Base-by-base conservation (phyloP, 257 asterid species). In the Fraxinus excelsior region DNA sequence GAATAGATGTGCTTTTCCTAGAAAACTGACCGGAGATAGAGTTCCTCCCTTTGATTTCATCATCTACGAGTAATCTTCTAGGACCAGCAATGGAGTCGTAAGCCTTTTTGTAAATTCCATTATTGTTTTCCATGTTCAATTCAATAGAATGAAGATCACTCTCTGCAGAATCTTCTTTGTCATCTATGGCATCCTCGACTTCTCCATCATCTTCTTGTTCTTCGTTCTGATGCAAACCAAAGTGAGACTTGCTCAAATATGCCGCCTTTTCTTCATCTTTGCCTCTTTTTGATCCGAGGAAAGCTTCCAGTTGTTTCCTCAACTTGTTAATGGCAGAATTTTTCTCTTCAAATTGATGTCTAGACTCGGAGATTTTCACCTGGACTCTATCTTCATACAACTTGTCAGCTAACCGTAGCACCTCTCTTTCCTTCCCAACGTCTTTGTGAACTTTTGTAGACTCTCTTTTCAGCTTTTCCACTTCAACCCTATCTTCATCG, bases 131-230 rank as follows among this genome's bases (percentile, higher is more conserved):
- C 87, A 77, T 67, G 83, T 84, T 88, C 67, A 91, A 26, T 82
- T 91, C 95, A 25, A 89, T 85, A 3, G 92, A 86, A 78, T 88
- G 94, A 81, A 90, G 89, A 81, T 90, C 96, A 72, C 93, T 91
- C 71, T 88, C 97, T 26, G 81, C 86, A 2, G 97, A 87, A 68
- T 75, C 90, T 51, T 89, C 91, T 66, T 80, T 83, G 34, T 86
- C 74, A 25, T 85, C 93, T 42, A 29, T 51, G 35, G 53, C 88
- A 76, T 90, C 85, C 49, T 81, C 91, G 29, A 75, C 92, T 46
- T 83, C 89, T 77, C 82, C 92, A 31, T 80, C 80, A 42, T 82
- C 87, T 12, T 90, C 91, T 44, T 78, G 84, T 75, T 74, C 84
- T 53, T 80, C 87, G 25, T 76, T 83, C 37, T 74, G 78, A 40